These are phyloP conservation scores for Apostasia ramifera DNA, from an alignment of 106 monocot species.

Conservation along the genomic window DNA sequence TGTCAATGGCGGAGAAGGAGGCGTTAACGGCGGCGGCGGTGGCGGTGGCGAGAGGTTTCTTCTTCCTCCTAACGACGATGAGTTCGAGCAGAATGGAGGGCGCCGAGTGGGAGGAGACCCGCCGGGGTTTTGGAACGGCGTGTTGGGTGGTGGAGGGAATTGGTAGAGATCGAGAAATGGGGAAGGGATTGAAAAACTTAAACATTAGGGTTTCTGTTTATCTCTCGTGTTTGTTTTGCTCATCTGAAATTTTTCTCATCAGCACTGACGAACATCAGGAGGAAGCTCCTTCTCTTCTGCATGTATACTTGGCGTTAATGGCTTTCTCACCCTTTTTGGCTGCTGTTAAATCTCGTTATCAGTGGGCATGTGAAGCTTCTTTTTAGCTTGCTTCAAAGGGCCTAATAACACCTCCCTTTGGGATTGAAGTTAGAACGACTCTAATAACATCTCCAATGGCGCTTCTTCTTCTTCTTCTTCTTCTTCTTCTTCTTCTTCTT, in stretches of 20 bases:
- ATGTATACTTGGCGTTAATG: neutral
- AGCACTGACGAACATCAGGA: neutral
- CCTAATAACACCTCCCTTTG: neutral
- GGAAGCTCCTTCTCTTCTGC: slow-evolving; percentile 7
- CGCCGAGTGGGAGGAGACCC: slow-evolving; percentile 22
- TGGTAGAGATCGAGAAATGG: slow-evolving; percentile 4
- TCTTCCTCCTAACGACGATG: slow-evolving; percentile 1
- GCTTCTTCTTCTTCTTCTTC: no score
- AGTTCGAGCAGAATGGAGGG: slow-evolving; percentile 29
- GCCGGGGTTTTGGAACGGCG: slow-evolving; percentile 57
- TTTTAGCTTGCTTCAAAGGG: slow-evolving; percentile 41
- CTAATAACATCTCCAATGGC: neutral
- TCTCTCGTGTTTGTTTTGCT: neutral
- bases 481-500: no score
- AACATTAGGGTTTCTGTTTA: neutral
- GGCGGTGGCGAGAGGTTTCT: slow-evolving; percentile 32
- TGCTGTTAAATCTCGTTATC: neutral
- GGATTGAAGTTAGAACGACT: neutral
- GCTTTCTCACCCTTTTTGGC: neutral
- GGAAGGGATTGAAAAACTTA: neutral
- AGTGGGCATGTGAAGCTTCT: slow-evolving; percentile 40
- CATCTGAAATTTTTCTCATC: neutral
- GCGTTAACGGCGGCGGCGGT: slow-evolving; percentile 33
- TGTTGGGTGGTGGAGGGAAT: slow-evolving; percentile 37
- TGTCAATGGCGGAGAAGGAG: slow-evolving; percentile 6